Base-by-base conservation (phyloP, 352 stramenopile species). In the Pythium vanterpoolii region DNA sequence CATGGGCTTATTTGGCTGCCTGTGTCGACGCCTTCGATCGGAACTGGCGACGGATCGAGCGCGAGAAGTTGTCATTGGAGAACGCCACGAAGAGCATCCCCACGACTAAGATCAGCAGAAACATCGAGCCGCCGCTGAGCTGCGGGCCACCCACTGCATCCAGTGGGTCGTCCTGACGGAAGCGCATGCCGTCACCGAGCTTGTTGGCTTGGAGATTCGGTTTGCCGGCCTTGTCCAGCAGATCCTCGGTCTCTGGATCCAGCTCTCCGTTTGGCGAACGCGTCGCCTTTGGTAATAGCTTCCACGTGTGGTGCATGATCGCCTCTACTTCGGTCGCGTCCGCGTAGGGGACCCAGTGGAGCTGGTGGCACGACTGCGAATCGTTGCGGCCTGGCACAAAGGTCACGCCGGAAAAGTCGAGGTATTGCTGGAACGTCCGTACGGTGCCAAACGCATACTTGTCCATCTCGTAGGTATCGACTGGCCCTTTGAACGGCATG, bases 11-110 rank as follows among this genome's bases (percentile, higher is more conserved):
- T 56, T 77, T 66, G 31, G 43, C 48, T 4, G 66, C 53, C 59
- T 60, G 69, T 16, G 61, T 70, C 49, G 60, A 61, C 19, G 62
- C 30, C 52, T 81, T 86, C 39, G 61, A 58, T 24, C 68, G 73
- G 60, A 77, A 80, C 64, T 68, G 56, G 51, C 65, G 73, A 27
- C 82, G 82, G 40, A 89, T 79, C 21, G 56, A 64, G 19, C 70
- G 64, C 31, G 81, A 93, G 28, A 83, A 56, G 19, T 69, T 62
- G 60, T 93, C 81, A 60, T 88, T 93, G 36, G 83, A 90, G 57
- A 83, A 66, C 47, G 66, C 68, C 21, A 93, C 73, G 45, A 93
- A 79, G 11, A 85, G 26, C 19, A 77, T 63, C n/a, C 71, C 74
- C 2, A 89, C 59, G 24, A 84, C 64, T 28, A 90, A 51, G 24